Evolutionary conservation across 2,329 filamentous ascomycete genomes (phyloP), one percentile per base, ranked within the genome.

Genomic region (Paradendryphiella salina): DNA sequence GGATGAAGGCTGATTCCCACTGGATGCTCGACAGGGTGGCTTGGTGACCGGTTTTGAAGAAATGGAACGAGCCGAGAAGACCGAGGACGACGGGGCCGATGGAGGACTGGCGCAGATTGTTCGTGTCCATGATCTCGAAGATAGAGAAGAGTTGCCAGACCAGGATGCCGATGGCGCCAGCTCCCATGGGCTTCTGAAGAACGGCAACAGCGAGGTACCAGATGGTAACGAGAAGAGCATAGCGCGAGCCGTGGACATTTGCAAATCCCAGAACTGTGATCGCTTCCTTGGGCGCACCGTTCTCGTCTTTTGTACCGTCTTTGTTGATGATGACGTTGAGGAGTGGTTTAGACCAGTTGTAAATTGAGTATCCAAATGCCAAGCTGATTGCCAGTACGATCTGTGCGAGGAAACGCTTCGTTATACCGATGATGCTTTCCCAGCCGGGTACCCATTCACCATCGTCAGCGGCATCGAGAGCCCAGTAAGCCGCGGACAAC

Each of bases 31-130:
- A 83, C 18, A 96, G 82, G 0, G 86, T 88, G 10, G 93, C 93
- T 75, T 97, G 93, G 73, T 99, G 94, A 54, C 94, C 94, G 0
- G 94, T 99, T 70, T 96, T 96, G 84, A 99, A 99, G 79, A 86
- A 99, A 77, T 96, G 87, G 74, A 93, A 96, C 65, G 88, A 90
- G 52, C 92, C 94, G 0, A 99, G 83, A n/a, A 97, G 76, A 9
- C 86, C 93, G 20, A 97, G 82, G 56, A 95, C 81, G 32, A 94
- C 78, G 15, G 94, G 92, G 0, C 91, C 93, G 63, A 97, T 88
- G 5, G 90, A 80, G 36, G 85, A 85, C 40, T 82, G 78, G 13
- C 86, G 84, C 0, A 85, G 73, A 28, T 76, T 76, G 61, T 85
- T 85, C 2, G 82, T 83, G 68, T 85, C 82, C 46, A 86, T 74